These are phyloP conservation scores for Lipomyces anomalus DNA, from an alignment of 805 yeast species.

Conservation along the genomic window DNA sequence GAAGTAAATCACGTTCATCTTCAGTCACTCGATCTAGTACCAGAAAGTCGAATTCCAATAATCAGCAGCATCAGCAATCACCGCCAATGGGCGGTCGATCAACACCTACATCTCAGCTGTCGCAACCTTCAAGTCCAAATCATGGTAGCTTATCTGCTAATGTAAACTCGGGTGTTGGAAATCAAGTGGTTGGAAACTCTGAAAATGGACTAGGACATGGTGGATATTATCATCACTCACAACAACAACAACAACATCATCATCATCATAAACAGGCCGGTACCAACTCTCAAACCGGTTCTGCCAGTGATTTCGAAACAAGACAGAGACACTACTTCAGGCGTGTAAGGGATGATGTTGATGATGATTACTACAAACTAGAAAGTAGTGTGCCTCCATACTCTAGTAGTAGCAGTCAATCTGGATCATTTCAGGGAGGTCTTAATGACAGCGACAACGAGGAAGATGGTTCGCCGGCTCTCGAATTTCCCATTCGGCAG, in stretches of 20 bases:
- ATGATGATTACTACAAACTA: conserved; percentile 68
- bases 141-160: too few species aligned
- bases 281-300: conserved; percentile 7
- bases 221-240: too few species aligned
- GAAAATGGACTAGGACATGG: too few species aligned
- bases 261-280: conserved; percentile 5
- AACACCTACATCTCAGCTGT: background rate
- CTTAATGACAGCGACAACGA: conserved; percentile 12
- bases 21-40: conserved; percentile 12
- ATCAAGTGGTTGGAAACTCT: background rate
- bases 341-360: conserved; percentile 53
- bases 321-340: conserved; percentile 65
- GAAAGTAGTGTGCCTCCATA: conserved; percentile 32
- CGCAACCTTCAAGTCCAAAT: background rate
- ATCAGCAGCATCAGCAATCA: background rate
- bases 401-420: background rate
- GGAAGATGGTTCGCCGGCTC: conserved; percentile 15
- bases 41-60: conserved; percentile 2
- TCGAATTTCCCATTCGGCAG: conserved; percentile 13
- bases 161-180: background rate
- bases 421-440: conserved; percentile 7
- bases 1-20: conserved; percentile 14
- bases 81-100: background rate
- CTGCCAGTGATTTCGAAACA: conserved; percentile 31
- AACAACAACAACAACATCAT: conserved; percentile 1